Conservation (phyloP, 1,139 yeast species). For the Blastobotrys petasosporus region DNA sequence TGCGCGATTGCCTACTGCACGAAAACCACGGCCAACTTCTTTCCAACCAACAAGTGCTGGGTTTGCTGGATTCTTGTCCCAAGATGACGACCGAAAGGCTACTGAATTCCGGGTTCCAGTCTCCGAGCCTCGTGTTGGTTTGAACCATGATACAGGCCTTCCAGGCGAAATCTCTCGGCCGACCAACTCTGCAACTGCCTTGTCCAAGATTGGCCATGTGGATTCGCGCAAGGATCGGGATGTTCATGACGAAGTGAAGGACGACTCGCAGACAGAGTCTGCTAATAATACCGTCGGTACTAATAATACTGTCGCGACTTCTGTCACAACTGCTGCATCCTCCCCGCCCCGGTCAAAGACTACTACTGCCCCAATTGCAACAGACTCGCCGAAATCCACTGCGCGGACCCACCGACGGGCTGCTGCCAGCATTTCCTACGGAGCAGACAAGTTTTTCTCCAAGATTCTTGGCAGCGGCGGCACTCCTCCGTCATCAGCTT, state of each 20-base stretch:
- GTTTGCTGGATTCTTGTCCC: slow-evolving; percentile 5
- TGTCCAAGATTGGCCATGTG: slow-evolving; percentile 12
- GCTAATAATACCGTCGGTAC: slow-evolving; percentile 7
- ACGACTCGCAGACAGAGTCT: slow-evolving; percentile 1
- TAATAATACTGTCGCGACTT: slow-evolving; percentile 8
- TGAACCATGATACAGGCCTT: slow-evolving; percentile 33
- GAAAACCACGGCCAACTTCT: slow-evolving; percentile 37
- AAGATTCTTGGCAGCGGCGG: slow-evolving; percentile 22
- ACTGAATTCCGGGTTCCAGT: slow-evolving; percentile 22
- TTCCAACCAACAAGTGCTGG: slow-evolving; percentile 29
- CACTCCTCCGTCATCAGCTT: slow-evolving; percentile 1
- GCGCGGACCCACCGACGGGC: slow-evolving; percentile 22
- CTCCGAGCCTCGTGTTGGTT: slow-evolving; percentile 34
- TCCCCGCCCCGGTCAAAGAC: neutral
- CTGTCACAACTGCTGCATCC: slow-evolving; percentile 3
- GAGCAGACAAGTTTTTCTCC: slow-evolving; percentile 27
- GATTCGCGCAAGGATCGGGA: slow-evolving; percentile 3
- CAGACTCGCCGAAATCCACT: slow-evolving; percentile 1
- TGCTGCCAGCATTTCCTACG: slow-evolving; percentile 28
- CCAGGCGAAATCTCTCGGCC: slow-evolving; percentile 36
- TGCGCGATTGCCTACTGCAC: slow-evolving; percentile 27
- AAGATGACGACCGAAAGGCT: slow-evolving; percentile 9
- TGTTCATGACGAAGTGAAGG: neutral
- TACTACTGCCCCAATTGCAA: neutral
- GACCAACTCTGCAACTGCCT: slow-evolving; percentile 15